Evolutionary conservation across 2,329 filamentous ascomycete species (phyloP).

Genomic region (Hypoxylon sp.): DNA sequence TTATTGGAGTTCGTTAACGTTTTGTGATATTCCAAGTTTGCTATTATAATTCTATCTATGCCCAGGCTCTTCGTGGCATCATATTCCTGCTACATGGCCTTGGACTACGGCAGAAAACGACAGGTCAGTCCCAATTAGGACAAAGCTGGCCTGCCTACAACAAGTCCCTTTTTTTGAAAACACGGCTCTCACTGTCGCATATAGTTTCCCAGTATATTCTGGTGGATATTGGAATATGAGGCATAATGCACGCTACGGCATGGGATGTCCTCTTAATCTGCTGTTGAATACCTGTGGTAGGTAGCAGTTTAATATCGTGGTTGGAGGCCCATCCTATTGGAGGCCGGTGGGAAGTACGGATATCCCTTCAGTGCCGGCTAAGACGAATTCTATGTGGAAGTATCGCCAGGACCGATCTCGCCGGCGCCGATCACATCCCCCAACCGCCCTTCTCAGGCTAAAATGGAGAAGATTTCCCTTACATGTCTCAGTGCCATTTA

Average conservation of each 20-base stretch:
- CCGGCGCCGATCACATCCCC: constrained; percentile 25
- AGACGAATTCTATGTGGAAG: constrained; percentile 14
- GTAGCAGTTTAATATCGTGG: constrained; percentile 22
- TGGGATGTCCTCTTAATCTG: constrained; percentile 1
- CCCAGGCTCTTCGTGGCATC: neutral
- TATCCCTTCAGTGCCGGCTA: constrained; percentile 19
- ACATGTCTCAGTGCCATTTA: constrained; percentile 14
- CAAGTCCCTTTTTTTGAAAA: neutral
- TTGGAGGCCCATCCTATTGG: constrained; percentile 17
- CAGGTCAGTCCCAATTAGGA: neutral
- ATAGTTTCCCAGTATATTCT: neutral
- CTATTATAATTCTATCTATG: neutral
- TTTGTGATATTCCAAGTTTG: neutral
- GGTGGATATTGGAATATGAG: neutral
- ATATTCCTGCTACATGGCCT: neutral
- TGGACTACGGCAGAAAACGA: neutral
- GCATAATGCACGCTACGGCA: constrained; percentile 4
- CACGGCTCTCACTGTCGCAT: neutral
- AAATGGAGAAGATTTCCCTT: constrained; percentile 25
- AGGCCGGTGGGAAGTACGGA: neutral
- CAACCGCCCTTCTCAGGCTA: constrained; percentile 30
- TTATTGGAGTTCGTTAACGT: no score
- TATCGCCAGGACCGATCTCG: constrained; percentile 21
- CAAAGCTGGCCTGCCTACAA: neutral
- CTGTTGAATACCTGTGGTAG: neutral